Conservation (phyloP, 2,329 filamentous ascomycete species). For the Davidsoniella eucalypti region DNA sequence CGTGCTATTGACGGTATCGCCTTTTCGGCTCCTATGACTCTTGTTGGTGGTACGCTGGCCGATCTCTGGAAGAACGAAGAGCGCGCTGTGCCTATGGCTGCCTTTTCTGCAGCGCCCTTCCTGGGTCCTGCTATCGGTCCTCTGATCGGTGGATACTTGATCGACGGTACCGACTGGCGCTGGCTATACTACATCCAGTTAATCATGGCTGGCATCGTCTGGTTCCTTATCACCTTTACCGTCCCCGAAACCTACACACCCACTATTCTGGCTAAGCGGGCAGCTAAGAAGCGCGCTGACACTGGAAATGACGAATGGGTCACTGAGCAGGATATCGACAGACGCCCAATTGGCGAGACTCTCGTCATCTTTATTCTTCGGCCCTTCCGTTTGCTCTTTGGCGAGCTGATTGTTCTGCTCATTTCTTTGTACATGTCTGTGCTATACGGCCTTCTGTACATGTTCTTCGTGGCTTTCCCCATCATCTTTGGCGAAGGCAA, state of each 20-base stretch:
- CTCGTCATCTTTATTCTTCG: constrained; percentile 60
- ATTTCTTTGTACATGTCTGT: constrained; percentile 77
- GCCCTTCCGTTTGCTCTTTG: constrained; percentile 72
- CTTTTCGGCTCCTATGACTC: constrained; percentile 73
- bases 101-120: constrained; percentile 70
- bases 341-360: constrained; percentile 50
- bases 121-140: constrained; percentile 65
- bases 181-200: constrained; percentile 83
- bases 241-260: constrained; percentile 81
- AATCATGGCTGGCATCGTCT: constrained; percentile 54
- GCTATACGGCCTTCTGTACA: constrained; percentile 57
- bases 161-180: constrained; percentile 55
- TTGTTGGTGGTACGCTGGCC: constrained; percentile 67
- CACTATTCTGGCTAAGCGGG: constrained; percentile 53
- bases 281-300: constrained; percentile 52
- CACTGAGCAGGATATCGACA: constrained; percentile 67
- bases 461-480: constrained; percentile 58
- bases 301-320: constrained; percentile 53
- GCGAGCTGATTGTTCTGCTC: constrained; percentile 71
- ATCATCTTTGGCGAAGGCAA: constrained; percentile 66
- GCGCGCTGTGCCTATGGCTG: constrained; percentile 72
- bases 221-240: constrained; percentile 68
- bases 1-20: constrained; percentile 67
- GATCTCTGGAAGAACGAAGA: constrained; percentile 78
- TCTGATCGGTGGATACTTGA: constrained; percentile 60